phyloP scores from a whole-genome alignment of 352 stramenopile species.

The Plasmopara viticola region DNA sequence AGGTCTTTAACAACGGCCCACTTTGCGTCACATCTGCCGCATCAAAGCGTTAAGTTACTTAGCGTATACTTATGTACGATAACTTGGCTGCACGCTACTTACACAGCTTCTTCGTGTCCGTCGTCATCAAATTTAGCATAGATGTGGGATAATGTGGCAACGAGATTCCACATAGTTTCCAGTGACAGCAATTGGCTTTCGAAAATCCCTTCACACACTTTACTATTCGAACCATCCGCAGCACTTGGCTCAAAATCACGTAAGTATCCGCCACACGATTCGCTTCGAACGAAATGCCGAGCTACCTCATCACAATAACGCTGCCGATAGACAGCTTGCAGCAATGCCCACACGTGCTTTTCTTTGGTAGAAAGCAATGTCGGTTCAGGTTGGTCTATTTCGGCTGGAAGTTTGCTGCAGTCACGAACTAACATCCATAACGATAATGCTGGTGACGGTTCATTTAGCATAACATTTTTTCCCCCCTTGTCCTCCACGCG shows the following conservation, averaged over 20 bases:
- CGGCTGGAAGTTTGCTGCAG: constrained; percentile 23
- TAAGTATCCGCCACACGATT: constrained; percentile 41
- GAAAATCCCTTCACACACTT: constrained; percentile 19
- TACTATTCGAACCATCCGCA: constrained; percentile 1
- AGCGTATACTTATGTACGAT: too few relatives aligned
- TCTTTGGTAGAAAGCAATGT: constrained; percentile 21
- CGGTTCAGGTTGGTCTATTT: constrained; percentile 17
- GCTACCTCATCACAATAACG: constrained; percentile 36
- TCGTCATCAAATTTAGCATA: constrained; percentile 6
- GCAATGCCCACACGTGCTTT: constrained; percentile 45
- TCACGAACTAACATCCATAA: constrained; percentile 54
- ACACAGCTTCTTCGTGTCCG: constrained; percentile 16
- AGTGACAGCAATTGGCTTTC: constrained; percentile 25
- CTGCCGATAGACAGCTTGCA: constrained; percentile 36
- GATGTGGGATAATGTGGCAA: constrained; percentile 18
- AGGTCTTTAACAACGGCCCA: constrained; percentile 44
- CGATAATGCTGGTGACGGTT: constrained; percentile 33
- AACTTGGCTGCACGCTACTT: background rate
- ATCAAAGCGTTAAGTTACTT: background rate
- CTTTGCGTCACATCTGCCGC: constrained; percentile 28
- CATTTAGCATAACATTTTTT: background rate
- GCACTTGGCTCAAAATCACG: constrained; percentile 12
- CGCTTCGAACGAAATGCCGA: constrained; percentile 29
- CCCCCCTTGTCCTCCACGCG: constrained; percentile 11
- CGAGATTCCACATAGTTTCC: constrained; percentile 26